phyloP scores from a whole-genome alignment of 257 asterid species.

The Ligustrum vulgare region DNA sequence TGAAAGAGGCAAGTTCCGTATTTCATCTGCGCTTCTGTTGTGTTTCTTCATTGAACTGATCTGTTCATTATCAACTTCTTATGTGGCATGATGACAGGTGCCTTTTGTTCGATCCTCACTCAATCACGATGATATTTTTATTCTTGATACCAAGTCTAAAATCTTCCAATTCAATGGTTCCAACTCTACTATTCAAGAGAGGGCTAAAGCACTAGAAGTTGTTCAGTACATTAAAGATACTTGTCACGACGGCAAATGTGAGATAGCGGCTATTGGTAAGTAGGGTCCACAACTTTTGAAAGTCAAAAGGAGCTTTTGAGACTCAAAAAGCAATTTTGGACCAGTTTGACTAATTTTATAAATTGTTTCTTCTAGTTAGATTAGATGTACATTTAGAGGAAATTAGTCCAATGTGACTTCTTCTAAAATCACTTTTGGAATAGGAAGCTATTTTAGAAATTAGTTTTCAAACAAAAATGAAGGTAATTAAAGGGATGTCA shows the following conservation, averaged over 20 bases:
- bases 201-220: conserved; percentile 93
- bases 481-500: too few species aligned
- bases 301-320: too few species aligned
- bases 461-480: too few species aligned
- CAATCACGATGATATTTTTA: conserved; percentile 73
- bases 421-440: too few species aligned
- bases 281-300: neutral
- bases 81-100: conserved; percentile 44
- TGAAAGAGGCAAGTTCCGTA: conserved; percentile 62
- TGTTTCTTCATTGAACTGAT: conserved; percentile 4
- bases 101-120: conserved; percentile 74
- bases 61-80: conserved; percentile 7
- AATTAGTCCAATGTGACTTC: too few species aligned
- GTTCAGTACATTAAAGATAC: conserved; percentile 83
- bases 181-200: conserved; percentile 75
- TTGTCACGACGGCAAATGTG: conserved; percentile 79
- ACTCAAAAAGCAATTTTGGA: too few species aligned
- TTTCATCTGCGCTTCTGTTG: conserved; percentile 15
- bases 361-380: too few species aligned
- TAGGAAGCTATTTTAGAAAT: too few species aligned
- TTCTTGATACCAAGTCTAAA: conserved; percentile 73
- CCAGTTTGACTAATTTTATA: too few species aligned
- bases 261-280: conserved; percentile 74
- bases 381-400: too few species aligned
- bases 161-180: conserved; percentile 82